Conservation (phyloP, 805 yeast species). For the Lipomyces oligophaga region DNA sequence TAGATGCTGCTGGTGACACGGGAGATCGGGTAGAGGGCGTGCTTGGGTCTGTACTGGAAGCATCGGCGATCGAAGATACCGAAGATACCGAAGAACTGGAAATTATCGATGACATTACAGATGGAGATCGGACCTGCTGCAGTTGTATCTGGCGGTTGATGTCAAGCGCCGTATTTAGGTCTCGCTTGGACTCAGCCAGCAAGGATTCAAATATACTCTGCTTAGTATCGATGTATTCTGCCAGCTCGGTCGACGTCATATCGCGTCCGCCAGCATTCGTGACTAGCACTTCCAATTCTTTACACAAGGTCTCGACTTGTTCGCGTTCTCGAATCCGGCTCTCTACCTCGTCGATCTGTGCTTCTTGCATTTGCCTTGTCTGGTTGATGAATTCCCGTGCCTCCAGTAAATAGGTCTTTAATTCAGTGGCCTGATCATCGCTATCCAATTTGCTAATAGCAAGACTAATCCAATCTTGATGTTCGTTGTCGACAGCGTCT, state of each 20-base stretch:
- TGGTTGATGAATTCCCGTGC: conserved; percentile 16
- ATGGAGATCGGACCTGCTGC: conserved; percentile 4
- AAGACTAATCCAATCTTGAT: conserved; percentile 14
- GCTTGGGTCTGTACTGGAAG: neutral
- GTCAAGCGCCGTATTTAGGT: conserved; percentile 11
- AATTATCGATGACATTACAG: conserved; percentile 7
- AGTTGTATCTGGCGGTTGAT: conserved; percentile 21
- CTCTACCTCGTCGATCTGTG: conserved; percentile 21
- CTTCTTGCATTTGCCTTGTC: conserved; percentile 14
- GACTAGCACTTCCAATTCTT: conserved; percentile 17
- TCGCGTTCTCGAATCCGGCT: conserved; percentile 8
- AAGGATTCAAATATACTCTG: conserved; percentile 9
- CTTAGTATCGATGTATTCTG: neutral
- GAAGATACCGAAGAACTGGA: conserved; percentile 5
- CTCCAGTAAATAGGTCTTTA: conserved; percentile 14
- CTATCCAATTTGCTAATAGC: conserved; percentile 7
- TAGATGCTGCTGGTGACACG: neutral
- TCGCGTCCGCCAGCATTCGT: conserved; percentile 1
- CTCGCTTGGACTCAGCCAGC: conserved; percentile 16
- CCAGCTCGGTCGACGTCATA: neutral
- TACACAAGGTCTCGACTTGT: conserved; percentile 23
- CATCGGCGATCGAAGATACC: neutral
- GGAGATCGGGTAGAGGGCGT: conserved; percentile 4
- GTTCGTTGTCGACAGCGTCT: conserved; percentile 8
- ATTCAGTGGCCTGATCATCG: neutral